Base-by-base conservation (phyloP, 192 early-diverging fungal species). In the Oehlia diaphana region DNA sequence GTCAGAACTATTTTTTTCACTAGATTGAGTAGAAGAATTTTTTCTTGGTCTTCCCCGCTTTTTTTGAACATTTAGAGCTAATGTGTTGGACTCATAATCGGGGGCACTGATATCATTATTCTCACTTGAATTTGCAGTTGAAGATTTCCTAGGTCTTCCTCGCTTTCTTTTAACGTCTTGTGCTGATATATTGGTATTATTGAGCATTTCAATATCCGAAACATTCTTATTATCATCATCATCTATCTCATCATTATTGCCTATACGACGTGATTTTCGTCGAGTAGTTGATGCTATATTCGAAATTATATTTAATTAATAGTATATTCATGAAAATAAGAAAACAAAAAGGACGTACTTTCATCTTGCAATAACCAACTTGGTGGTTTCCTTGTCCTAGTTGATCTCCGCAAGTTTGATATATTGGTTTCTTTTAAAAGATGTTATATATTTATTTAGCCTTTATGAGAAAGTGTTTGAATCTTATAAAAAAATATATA, bases 11-110 rank as follows among this genome's bases (percentile, higher is more conserved):
- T 58, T 58, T 58, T 58, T 58, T 58, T 58, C 53, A 6, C 53
- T 58, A 21, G 35, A n/a, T 5, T 13, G 69, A 7, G 39, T 37
- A 3, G 28, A n/a, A 21, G 69, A 42, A 39, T 37, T 71, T n/a
- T 71, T 71, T 19, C 35, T 31, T n/a, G 19, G 39, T 71, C 69
- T 33, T n/a, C 69, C 69, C 33, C 69, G 69, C 37, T 42, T 71
- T 71, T 42, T 71, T 19, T 31, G 37, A 39, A n/a, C 12, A 58
- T 33, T 31, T 13, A 26, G 14, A 8, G 26, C 53, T 33, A 28
- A 33, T 14, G 50, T 58, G 19, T 58, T 58, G 4, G 53, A 19
- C 0, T 31, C 69, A 39, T 37, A 9, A 35, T 44, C 19, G 4
- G 28, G 9, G 47, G 9, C 9, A 31, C 33, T 66, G 12, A 19